Percentiles rank a stretch among this genome's conserved stretches.
Conservation (phyloP, 768 basidiomycete genomes). For the Porpolomopsis calyptriformis region DNA sequence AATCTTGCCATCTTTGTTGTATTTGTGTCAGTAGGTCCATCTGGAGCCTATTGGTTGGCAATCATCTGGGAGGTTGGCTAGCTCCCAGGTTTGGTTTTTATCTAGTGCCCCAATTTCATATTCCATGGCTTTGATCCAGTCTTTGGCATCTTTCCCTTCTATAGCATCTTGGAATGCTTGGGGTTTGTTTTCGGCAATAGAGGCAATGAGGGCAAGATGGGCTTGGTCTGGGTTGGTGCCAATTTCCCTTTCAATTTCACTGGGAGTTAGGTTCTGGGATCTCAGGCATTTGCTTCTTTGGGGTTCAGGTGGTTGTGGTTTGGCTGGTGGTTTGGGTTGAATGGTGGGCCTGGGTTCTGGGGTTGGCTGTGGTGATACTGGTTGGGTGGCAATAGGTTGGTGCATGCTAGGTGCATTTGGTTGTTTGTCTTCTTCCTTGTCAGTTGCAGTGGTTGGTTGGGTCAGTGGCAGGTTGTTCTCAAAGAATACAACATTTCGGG, state of each 20-base stretch:
- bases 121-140: neutral
- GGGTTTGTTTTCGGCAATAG: neutral
- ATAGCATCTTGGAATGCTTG: neutral
- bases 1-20: constrained; percentile 18
- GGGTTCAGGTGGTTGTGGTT: too few relatives aligned
- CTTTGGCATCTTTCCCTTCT: neutral
- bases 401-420: too few relatives aligned
- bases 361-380: neutral
- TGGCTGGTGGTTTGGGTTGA: too few relatives aligned
- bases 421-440: too few relatives aligned
- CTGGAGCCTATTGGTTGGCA: constrained; percentile 3
- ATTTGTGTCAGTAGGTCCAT: constrained; percentile 22
- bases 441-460: neutral
- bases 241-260: too few relatives aligned
- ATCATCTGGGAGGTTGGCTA: constrained; percentile 1
- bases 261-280: too few relatives aligned
- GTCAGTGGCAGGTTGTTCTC: neutral
- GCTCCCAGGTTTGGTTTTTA: neutral
- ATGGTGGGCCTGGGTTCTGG: too few relatives aligned
- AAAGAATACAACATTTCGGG: constrained; percentile 8
- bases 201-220: neutral
- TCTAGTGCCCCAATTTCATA: neutral
- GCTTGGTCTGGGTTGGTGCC: neutral
- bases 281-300: too few relatives aligned
- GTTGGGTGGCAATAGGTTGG: neutral